These are phyloP conservation scores for Inga oerstediana DNA, from an alignment of 306 rosid species.

Conservation along the genomic window DNA sequence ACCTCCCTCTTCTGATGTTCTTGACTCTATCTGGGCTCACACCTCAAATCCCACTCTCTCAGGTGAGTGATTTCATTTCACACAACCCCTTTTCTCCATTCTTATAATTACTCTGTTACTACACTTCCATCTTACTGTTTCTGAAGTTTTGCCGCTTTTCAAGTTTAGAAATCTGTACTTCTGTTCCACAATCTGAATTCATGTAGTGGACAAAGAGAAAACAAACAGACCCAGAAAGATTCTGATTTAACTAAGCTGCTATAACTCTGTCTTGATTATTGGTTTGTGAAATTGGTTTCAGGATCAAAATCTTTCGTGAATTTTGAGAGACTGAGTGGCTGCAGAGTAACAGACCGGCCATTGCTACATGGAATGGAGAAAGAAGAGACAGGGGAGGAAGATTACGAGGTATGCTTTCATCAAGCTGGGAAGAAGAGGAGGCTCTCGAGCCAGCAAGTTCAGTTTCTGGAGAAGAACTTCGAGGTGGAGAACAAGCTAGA, in stretches of 20 bases:
- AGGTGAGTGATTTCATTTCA: conserved; percentile 47
- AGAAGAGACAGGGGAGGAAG: conserved; percentile 63
- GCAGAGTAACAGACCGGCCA: conserved; percentile 46
- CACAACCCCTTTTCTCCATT: conserved; percentile 2
- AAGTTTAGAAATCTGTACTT: neutral
- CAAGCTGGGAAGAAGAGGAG: conserved; percentile 84
- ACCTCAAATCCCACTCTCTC: conserved; percentile 57
- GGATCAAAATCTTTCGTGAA: conserved; percentile 69
- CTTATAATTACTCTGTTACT: neutral
- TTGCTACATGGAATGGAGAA: conserved; percentile 55
- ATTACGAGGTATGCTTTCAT: conserved; percentile 53
- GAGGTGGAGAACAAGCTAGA: conserved; percentile 85
- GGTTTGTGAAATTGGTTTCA: conserved; percentile 29
- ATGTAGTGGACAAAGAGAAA: neutral
- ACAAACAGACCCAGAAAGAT: neutral
- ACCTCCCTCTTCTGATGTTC: conserved; percentile 61
- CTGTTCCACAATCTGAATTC: neutral
- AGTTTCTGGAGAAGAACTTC: conserved; percentile 76
- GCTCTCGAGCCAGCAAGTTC: conserved; percentile 73
- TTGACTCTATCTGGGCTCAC: conserved; percentile 69
- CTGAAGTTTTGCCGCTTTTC: neutral
- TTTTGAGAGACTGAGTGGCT: conserved; percentile 53
- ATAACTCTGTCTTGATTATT: neutral
- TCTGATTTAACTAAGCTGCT: neutral
- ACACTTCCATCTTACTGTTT: neutral